Base-by-base conservation (phyloP, 768 basidiomycete genomes). In the Saitozyma sp. region DNA sequence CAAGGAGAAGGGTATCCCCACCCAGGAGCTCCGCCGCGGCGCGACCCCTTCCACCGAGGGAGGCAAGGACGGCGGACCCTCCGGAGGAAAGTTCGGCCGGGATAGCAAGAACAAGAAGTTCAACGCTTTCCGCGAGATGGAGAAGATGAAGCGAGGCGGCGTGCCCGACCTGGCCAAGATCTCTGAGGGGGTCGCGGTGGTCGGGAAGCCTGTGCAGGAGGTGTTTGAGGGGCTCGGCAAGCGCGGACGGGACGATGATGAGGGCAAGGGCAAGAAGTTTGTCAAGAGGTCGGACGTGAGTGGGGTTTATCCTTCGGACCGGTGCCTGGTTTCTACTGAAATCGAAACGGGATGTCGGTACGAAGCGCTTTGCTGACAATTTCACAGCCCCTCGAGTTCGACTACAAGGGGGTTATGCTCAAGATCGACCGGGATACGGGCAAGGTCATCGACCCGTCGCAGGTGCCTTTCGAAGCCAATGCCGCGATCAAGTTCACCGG, bases 1-100 rank as follows among this genome's bases (percentile, higher is more conserved):
- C 79, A 88, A 91, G 78, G 91, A 95, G 81, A 93, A 96, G 80
- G 92, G 91, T 9, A 84, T 96, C 50, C 76, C 76, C 59, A 61
- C 75, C 14, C 29, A 43, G 14, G 66, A 74, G 64, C 54, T 50
- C 43, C 46, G 70, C 66, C 41, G 56, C 39, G 52, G 38, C 11
- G 17, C 45, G 10, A 61, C 11, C 13, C 52, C 42, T 17, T n/a
- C 17, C 14, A 7, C 42, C 53, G 53, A 61, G 14, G 45, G 13
- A 2, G 50, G n/a, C 6, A 41, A 45, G 8, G 20, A 46, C 13
- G 56, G 50, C 29, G 13, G 37, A 2, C 38, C 43, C 6, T 14
- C 57, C 40, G 63, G 55, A 39, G 46, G 46, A 9, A 57, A 54
- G 10, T 8, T 38, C 16, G n/a, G 49, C 51, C 40, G 45, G 17